A percentile compares a stretch with the other conserved stretches of the same genome.
Conservation (phyloP, 768 basidiomycete species). For the Tricholoma furcatifolium region DNA sequence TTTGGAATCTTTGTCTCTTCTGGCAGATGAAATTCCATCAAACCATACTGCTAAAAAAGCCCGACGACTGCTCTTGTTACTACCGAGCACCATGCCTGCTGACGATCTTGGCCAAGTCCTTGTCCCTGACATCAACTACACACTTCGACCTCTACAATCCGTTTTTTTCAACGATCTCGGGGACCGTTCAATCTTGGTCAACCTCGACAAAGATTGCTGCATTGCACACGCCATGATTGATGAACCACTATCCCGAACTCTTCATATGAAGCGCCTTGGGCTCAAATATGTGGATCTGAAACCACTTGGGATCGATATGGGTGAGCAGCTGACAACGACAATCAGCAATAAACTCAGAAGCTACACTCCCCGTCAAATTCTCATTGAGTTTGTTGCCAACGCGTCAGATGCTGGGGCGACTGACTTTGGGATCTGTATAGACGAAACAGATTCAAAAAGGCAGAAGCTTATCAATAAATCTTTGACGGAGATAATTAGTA, state of each 20-base stretch:
- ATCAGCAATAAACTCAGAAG: slow-evolving; percentile 40
- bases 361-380: slow-evolving; percentile 41
- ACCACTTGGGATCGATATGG: slow-evolving; percentile 35
- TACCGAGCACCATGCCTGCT: slow-evolving; percentile 19
- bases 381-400: slow-evolving; percentile 53
- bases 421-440: slow-evolving; percentile 39
- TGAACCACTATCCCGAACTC: slow-evolving; percentile 27
- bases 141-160: slow-evolving; percentile 25
- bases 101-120: slow-evolving; percentile 20
- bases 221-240: slow-evolving; percentile 33
- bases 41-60: slow-evolving; percentile 19
- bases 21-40: neutral
- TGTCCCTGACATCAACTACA: slow-evolving; percentile 30
- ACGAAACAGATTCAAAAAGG: slow-evolving; percentile 21
- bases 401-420: slow-evolving; percentile 49
- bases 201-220: slow-evolving; percentile 7
- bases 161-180: slow-evolving; percentile 45
- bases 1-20: neutral
- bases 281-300: slow-evolving; percentile 28
- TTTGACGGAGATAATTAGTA: slow-evolving; percentile 32
- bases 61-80: slow-evolving; percentile 27
- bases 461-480: slow-evolving; percentile 28
- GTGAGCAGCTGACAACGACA: slow-evolving; percentile 39
- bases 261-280: slow-evolving; percentile 33
- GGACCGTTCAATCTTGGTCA: slow-evolving; percentile 23